Evolutionary conservation across 352 stramenopile species (phyloP), one percentile per base, ranked within the genome.

Genomic region (Phytophthora sp.): DNA sequence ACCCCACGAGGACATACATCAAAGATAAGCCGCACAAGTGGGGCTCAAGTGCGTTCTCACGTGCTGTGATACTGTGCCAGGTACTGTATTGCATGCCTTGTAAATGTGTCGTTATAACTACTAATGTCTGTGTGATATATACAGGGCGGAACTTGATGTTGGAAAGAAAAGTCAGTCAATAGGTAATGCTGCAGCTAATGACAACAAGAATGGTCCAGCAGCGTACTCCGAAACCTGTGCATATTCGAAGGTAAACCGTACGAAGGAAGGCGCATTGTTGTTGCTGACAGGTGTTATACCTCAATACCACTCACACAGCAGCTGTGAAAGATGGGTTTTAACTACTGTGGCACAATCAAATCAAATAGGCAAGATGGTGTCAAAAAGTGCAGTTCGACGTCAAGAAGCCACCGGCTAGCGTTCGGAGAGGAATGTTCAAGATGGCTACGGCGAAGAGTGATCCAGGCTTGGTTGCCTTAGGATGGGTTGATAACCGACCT

Each of bases 401-500:
- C 0, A 39, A 56, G 15, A 44, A 44, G 20, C 20, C 30, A 2
- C 49, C 8, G 9, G 30, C 6, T 0, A 0, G 7, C 1, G 8
- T 12, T 4, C 23, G 15, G 1, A 11, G 56, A 3, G n/a, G 45
- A 26, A 4, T 6, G 4, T n/a, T 57, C 36, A 41, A 31, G 7
- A 16, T 57, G 45, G 45, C 45, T 1, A 1, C 35, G 0, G 33
- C 26, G 1, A 27, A 41, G 3, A 9, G 2, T 0, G 15, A 65
- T 23, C 45, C 46, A 4, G 35, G 57, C 0, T 6, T 65, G 0
- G 24, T 56, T 0, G 16, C n/a, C 0, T 16, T 38, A 1, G 16
- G 3, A 21, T 57, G 45, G 45, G 46, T 5, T 1, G 56, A 63
- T 23, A 51, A 63, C n/a, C n/a, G n/a, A 39, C 21, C 1, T 63